Base-by-base conservation (phyloP, 768 basidiomycete species). In the Galerina marginata region DNA sequence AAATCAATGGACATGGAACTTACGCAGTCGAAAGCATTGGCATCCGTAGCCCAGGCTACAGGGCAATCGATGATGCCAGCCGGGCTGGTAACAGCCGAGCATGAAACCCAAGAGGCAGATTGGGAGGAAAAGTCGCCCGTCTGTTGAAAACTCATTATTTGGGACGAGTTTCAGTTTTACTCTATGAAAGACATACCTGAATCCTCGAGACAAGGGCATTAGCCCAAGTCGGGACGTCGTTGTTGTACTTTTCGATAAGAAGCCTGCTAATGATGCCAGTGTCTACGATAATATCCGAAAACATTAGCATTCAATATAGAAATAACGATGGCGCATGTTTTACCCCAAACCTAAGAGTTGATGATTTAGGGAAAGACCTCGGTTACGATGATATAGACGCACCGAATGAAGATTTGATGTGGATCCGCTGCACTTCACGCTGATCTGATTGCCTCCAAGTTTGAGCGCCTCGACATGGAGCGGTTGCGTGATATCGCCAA, bases 401-500 rank as follows among this genome's bases (percentile, higher is more conserved):
- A 79, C 78, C 7, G 81, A 65, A 58, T 82, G 83, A 33, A 83
- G 67, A 64, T 84, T 82, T 10, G 76, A 79, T 6, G 62, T 72
- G 4, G 68, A 56, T 6, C 80, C 79, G 52, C 63, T 71, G 63
- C 81, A 83, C 39, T 57, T 75, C 9, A 74, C 78, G 40, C 57
- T 63, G 42, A 83, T 81, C 20, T 71, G 69, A 62, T 82, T 83
- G 20, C 81, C 81, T n/a, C 81, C 81, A 2, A 74, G 65, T 59
- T 69, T 72, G 37, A 72, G 52, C 15, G 76, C 79, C 72, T 84
- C 79, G 48, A 77, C 76, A 58, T 83, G 81, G 38, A 84, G 74
- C 7, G 81, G 81, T 62, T 83, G 83, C 25, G 79, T 77, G 57
- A 83, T 78, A 60, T 83, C 80, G 15, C 81, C 80, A 51, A 82